phyloP scores from a whole-genome alignment of 345 rosid genomes.

The Microthlaspi erraticum region DNA sequence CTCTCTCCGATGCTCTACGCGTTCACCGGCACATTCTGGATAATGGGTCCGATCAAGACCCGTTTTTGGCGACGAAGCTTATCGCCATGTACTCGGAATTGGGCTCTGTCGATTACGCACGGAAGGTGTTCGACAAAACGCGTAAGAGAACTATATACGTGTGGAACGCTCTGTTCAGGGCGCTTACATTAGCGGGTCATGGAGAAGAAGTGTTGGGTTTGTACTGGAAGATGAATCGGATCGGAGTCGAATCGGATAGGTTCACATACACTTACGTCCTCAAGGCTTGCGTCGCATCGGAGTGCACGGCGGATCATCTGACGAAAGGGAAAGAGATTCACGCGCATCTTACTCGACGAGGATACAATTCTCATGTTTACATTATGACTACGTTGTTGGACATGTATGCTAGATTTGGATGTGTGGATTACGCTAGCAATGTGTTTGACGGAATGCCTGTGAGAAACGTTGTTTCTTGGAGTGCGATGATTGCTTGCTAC shows the following conservation, averaged over 20 bases:
- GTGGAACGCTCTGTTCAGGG: constrained; percentile 85
- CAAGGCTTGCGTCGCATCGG: constrained; percentile 81
- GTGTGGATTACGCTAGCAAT: constrained; percentile 56
- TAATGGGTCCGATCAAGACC: constrained; percentile 87
- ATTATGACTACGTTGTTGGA: constrained; percentile 88
- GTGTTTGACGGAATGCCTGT: constrained; percentile 66
- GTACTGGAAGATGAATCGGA: constrained; percentile 68
- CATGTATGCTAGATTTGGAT: constrained; percentile 83
- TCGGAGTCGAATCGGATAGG: constrained; percentile 67
- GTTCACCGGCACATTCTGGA: constrained; percentile 68
- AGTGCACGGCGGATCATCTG: constrained; percentile 46
- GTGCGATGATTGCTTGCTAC: constrained; percentile 86
- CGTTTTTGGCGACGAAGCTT: constrained; percentile 92
- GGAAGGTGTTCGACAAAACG: constrained; percentile 83
- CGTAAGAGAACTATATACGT: constrained; percentile 76
- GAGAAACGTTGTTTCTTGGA: constrained; percentile 88
- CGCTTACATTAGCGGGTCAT: constrained; percentile 70
- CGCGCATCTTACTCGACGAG: constrained; percentile 64
- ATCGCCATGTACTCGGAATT: constrained; percentile 66
- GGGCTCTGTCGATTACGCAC: constrained; percentile 62
- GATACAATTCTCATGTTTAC: constrained; percentile 66
- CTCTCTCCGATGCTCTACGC: constrained; percentile 59
- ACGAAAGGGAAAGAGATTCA: constrained; percentile 84
- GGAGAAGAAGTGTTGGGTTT: constrained; percentile 78
- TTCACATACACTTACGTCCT: constrained; percentile 85